Conservation (phyloP, 805 yeast species). For the Lipomyces yamanashiensis region DNA sequence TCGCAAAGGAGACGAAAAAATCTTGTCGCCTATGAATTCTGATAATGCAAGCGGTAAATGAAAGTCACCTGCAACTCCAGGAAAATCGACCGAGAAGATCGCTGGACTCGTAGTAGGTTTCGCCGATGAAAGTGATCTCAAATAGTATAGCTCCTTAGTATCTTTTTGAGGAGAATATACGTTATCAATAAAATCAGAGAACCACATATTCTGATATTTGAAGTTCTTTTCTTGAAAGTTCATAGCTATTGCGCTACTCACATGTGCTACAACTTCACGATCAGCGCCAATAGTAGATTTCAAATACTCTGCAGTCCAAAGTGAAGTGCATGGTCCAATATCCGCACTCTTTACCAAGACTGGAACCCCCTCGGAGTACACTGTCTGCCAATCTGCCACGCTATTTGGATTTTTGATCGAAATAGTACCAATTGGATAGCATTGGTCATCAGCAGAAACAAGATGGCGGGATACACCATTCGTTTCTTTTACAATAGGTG, state of each 20-base stretch:
- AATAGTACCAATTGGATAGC: background rate
- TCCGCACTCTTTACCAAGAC: constrained; percentile 38
- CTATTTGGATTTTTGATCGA: background rate
- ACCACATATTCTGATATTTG: constrained; percentile 40
- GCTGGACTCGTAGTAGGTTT: constrained; percentile 45
- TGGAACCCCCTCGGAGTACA: constrained; percentile 37
- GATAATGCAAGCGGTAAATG: constrained; percentile 40
- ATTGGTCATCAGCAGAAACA: background rate
- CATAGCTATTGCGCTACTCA: constrained; percentile 36
- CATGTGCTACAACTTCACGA: constrained; percentile 43
- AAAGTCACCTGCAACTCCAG: constrained; percentile 43
- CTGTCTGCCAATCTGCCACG: constrained; percentile 20
- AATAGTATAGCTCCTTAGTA: constrained; percentile 34
- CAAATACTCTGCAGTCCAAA: constrained; percentile 46
- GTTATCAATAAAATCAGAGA: constrained; percentile 41
- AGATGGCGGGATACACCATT: background rate
- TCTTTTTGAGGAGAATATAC: constrained; percentile 30
- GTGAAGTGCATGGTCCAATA: constrained; percentile 41
- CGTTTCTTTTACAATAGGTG: background rate
- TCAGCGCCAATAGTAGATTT: constrained; percentile 40
- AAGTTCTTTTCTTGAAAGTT: constrained; percentile 46
- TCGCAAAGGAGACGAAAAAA: constrained; percentile 46
- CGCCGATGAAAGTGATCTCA: constrained; percentile 42
- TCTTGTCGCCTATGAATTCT: constrained; percentile 33
- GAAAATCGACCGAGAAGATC: constrained; percentile 43